Evolutionary conservation across 768 basidiomycete genomes (phyloP).

Genomic region (Mycena belliarum): DNA sequence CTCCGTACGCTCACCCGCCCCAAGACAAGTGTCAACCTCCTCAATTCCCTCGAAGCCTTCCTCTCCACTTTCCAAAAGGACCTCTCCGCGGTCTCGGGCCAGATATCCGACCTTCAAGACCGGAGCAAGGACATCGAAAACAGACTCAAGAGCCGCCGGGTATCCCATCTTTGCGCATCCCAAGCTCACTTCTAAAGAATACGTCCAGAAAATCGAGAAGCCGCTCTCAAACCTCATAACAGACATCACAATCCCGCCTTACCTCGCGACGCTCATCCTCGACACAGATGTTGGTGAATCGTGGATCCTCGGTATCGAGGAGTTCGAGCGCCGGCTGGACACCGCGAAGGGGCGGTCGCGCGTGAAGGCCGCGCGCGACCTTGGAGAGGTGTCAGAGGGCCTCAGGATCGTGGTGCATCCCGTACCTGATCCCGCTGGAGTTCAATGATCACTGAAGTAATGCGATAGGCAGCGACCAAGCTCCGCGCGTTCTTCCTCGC

Average conservation of each 20-base stretch:
- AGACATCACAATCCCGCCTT: constrained; percentile 82
- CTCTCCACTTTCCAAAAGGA: constrained; percentile 95
- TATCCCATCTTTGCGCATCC: constrained; percentile 35
- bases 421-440: neutral
- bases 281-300: constrained; percentile 83
- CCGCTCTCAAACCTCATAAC: constrained; percentile 80
- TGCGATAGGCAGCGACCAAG: constrained; percentile 79
- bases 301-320: constrained; percentile 84
- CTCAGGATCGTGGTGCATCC: constrained; percentile 79
- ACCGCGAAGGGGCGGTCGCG: constrained; percentile 71
- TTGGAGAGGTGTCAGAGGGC: constrained; percentile 83
- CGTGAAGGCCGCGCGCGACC: constrained; percentile 84
- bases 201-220: constrained; percentile 77
- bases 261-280: constrained; percentile 72
- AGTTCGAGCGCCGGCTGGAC: constrained; percentile 76
- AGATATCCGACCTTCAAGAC: constrained; percentile 92
- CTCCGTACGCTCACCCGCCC: neutral
- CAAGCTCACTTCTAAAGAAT: neutral
- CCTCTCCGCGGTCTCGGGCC: constrained; percentile 90
- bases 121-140: constrained; percentile 90
- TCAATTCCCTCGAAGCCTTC: constrained; percentile 88
- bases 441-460: neutral
- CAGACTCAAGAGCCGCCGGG: constrained; percentile 81
- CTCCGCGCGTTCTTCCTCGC: constrained; percentile 84
- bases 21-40: constrained; percentile 82